phyloP scores from a whole-genome alignment of 805 yeast species.

The Yarrowia sp. region DNA sequence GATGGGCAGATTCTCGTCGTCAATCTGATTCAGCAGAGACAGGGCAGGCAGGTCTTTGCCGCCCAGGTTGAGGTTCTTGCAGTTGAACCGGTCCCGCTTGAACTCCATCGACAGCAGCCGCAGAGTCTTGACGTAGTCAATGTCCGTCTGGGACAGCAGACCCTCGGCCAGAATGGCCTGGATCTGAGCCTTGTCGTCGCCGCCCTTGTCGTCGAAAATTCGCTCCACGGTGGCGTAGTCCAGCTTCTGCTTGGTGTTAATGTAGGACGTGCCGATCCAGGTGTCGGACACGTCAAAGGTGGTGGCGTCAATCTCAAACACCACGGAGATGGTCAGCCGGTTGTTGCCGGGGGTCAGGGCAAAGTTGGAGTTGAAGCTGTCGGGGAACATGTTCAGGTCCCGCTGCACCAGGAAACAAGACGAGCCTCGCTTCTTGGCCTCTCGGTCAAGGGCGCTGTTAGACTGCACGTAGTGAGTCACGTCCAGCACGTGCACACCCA shows the following conservation, averaged over 20 bases:
- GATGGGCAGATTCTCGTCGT: conserved; percentile 80
- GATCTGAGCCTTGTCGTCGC: conserved; percentile 25
- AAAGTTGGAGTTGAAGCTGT: conserved; percentile 59
- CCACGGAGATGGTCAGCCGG: conserved; percentile 75
- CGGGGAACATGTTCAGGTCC: conserved; percentile 71
- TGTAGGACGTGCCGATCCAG: conserved; percentile 74
- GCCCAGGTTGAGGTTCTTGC: conserved; percentile 52
- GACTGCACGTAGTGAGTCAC: conserved; percentile 72
- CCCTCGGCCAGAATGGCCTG: conserved; percentile 33
- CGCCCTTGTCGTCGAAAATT: conserved; percentile 39
- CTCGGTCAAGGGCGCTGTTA: conserved; percentile 81
- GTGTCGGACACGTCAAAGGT: conserved; percentile 76
- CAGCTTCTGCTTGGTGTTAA: conserved; percentile 65
- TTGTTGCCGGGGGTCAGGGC: conserved; percentile 68
- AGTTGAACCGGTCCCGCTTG: conserved; percentile 65
- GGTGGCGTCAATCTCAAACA: conserved; percentile 77
- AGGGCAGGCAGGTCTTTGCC: conserved; percentile 58
- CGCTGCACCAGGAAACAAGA: conserved; percentile 87
- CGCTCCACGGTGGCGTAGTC: conserved; percentile 41
- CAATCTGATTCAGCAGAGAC: conserved; percentile 77
- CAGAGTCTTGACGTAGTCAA: conserved; percentile 69
- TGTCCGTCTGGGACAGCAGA: conserved; percentile 59
- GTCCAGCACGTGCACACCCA: conserved; percentile 89
- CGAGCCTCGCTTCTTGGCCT: conserved; percentile 87
- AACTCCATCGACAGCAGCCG: conserved; percentile 71